Percentiles rank a stretch among this genome's conserved stretches.
Evolutionary conservation across 305 asterid genomes (phyloP).

Genomic region (Rubia tinctorum): DNA sequence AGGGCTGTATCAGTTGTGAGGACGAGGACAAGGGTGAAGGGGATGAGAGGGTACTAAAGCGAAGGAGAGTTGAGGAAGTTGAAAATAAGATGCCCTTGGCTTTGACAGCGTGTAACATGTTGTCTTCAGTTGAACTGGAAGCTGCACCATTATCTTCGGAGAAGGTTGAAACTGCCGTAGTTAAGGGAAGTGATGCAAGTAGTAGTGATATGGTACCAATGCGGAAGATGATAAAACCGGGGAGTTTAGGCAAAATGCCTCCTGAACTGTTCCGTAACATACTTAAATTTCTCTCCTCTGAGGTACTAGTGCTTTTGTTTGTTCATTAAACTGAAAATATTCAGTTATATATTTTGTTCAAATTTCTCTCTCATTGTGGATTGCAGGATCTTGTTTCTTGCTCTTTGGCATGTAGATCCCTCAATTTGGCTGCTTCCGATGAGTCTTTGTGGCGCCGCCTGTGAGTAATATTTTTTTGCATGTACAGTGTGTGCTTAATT

Average conservation of each 20-base stretch:
- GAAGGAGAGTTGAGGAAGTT: constrained; percentile 49
- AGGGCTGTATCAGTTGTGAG: constrained; percentile 42
- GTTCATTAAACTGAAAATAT: not conserved
- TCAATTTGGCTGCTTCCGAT: constrained; percentile 75
- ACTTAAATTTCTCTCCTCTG: constrained; percentile 93
- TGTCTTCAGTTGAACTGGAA: constrained; percentile 38
- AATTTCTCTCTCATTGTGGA: not conserved
- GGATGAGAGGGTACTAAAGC: constrained; percentile 56
- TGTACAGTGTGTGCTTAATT: not conserved
- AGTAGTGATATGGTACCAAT: constrained; percentile 31
- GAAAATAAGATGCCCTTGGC: constrained; percentile 35
- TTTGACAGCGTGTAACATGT: constrained; percentile 24
- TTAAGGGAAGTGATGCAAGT: constrained; percentile 24
- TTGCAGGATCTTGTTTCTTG: constrained; percentile 90
- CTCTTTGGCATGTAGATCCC: constrained; percentile 76
- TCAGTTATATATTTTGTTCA: not conserved
- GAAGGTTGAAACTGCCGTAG: constrained; percentile 21
- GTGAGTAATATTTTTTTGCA: constrained; percentile 43
- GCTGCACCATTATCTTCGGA: constrained; percentile 32
- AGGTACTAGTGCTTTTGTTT: constrained; percentile 38
- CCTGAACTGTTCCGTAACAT: constrained; percentile 84
- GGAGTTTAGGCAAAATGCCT: constrained; percentile 69
- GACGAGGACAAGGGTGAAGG: constrained; percentile 59
- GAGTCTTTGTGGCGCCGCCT: constrained; percentile 95
- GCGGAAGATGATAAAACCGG: constrained; percentile 60